Evolutionary conservation across 2,329 filamentous ascomycete genomes (phyloP), one percentile per base, ranked within the genome.

Genomic region (Neonectria coccinea): DNA sequence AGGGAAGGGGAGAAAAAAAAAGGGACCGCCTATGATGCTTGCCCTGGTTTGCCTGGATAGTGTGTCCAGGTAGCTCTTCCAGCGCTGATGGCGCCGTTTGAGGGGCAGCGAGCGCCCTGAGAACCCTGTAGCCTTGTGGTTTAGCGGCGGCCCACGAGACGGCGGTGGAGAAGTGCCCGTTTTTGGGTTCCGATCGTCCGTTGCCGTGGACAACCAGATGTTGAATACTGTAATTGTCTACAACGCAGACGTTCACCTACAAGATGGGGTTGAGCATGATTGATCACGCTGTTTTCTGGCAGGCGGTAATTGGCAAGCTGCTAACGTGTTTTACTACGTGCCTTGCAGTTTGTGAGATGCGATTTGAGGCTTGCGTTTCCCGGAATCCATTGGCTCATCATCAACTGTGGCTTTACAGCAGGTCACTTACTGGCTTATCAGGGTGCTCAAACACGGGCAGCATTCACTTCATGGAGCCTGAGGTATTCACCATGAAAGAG

Each of bases 11-110:
- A 42, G 25, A 33, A 41, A 52, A 53, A 57, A 51, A 33, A 56
- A 56, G 61, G 67, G 60, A 62, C 64, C 56, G 56, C 10, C 29
- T 10, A 10, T 59, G 68, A 68, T 65, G 66, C 59, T 62, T 56
- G 36, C 14, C 33, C 62, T 56, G 39, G 31, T n/a, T 12, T 31
- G 33, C 22, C 50, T 18, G 55, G 54, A 45, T 53, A 63, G 52
- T 36, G 60, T 44, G 41, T 48, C 42, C 18, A 54, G 50, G 41
- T 22, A 33, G n/a, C 48, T 10, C 31, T n/a, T 56, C 39, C 45
- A 62, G 52, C 53, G 47, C 53, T 57, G 47, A 31, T 44, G 45
- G 47, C 48, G 42, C 44, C 55, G 56, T 64, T 27, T 33, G 52
- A 58, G 55, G 55, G 44, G 41, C 55, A 44, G 41, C 57, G 36